Evolutionary conservation across 2,329 filamentous ascomycete species (phyloP).

Genomic region (Claviceps sp.): DNA sequence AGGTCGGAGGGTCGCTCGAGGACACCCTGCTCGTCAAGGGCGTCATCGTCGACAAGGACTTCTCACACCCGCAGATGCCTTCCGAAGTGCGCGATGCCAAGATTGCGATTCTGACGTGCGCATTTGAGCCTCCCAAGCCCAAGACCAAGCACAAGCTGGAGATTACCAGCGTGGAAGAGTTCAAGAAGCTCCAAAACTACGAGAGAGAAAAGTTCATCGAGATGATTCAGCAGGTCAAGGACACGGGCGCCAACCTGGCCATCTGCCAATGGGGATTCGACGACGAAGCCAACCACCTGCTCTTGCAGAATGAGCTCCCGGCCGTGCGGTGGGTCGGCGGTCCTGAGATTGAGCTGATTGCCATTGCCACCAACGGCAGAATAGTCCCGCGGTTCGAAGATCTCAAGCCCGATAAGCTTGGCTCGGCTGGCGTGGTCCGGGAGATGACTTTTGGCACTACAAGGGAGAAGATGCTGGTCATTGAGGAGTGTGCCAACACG

Average conservation of each 20-base stretch:
- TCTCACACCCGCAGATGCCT: constrained; percentile 98
- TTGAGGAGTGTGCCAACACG: constrained; percentile 97
- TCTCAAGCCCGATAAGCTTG: constrained; percentile 79
- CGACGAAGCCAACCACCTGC: constrained; percentile 93
- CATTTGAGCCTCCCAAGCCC: constrained; percentile 96
- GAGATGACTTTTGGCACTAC: constrained; percentile 97
- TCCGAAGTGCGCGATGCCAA: constrained; percentile 90
- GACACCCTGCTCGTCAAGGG: constrained; percentile 92
- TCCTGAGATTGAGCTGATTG: constrained; percentile 95
- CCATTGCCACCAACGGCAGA: constrained; percentile 93
- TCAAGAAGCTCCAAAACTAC: constrained; percentile 93
- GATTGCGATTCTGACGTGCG: constrained; percentile 92
- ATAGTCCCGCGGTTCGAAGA: constrained; percentile 98
- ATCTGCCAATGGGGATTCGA: constrained; percentile 99
- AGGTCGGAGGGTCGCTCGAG: constrained; percentile 87
- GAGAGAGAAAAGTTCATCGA: constrained; percentile 93
- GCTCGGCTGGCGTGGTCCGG: constrained; percentile 74
- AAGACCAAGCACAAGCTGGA: constrained; percentile 99
- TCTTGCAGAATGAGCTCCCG: constrained; percentile 90
- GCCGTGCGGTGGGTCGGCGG: constrained; percentile 97
- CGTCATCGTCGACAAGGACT: constrained; percentile 98
- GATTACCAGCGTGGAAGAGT: constrained; percentile 93
- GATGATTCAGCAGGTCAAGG: constrained; percentile 98
- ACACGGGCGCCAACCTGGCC: constrained; percentile 88
- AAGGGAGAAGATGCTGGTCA: constrained; percentile 97